phyloP scores from a whole-genome alignment of 73 alveolate genomes.

The Blepharisma stoltei region DNA sequence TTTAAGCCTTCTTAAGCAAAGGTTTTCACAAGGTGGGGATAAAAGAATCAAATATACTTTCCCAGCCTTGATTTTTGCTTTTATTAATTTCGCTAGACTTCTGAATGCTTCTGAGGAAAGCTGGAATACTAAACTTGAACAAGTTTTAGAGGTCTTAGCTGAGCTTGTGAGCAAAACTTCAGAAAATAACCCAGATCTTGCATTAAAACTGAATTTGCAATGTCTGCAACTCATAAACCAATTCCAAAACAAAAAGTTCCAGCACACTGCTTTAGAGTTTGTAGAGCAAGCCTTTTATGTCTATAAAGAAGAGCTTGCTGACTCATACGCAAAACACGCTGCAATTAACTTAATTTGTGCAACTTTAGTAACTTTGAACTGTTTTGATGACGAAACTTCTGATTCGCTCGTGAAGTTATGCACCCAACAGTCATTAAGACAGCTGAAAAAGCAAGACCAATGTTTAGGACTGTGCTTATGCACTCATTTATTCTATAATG shows the following conservation, averaged over 20 bases:
- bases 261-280: conserved; percentile 29
- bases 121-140: not conserved
- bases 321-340: not conserved
- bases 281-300: conserved; percentile 18
- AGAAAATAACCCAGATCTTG: conserved; percentile 25
- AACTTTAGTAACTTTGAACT: not conserved
- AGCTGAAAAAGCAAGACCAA: conserved; percentile 53
- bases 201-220: conserved; percentile 20
- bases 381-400: conserved; percentile 15
- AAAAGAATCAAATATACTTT: conserved; percentile 41
- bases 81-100: not conserved
- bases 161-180: not conserved
- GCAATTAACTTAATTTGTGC: conserved; percentile 23
- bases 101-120: not conserved
- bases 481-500: conserved; percentile 37
- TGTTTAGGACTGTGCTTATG: conserved; percentile 43
- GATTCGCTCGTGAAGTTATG: conserved; percentile 23
- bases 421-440: conserved; percentile 25
- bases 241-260: conserved; percentile 15
- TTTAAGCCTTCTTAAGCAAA: conserved; percentile 25
- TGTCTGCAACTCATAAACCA: conserved; percentile 15
- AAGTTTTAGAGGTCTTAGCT: not conserved
- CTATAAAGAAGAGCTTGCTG: conserved; percentile 40
- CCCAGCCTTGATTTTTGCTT: conserved; percentile 32
- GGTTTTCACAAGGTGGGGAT: conserved; percentile 34